Evolutionary conservation across 2,329 filamentous ascomycete genomes (phyloP), one percentile per base, ranked within the genome.

Genomic region (Macrophomina phaseolina): DNA sequence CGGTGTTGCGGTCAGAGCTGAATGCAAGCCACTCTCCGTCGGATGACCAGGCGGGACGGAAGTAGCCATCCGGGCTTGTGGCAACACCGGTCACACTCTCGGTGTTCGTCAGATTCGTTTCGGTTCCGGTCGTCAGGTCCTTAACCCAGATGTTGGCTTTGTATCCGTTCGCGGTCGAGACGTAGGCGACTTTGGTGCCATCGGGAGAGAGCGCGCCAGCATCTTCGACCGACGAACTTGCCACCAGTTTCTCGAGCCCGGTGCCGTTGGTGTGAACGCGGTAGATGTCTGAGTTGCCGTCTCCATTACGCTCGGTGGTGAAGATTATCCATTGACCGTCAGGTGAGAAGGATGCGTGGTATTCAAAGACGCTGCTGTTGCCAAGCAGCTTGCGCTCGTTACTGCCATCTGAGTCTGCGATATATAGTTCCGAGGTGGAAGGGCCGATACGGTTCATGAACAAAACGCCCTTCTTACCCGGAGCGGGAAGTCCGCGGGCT

Each of bases 261-360:
- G 76, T 74, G 1, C 81, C 80, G 63, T 82, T 74, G 1, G 72
- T 28, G 1, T 71, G 73, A 28, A 78, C 71, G 5, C 78, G 77
- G 67, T 81, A 82, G 23, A 82, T 71, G 68, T 82, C 80, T 1
- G 78, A 76, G 30, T 82, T 75, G 2, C 80, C 80, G 60, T 80
- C 78, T 9, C 74, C 80, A 40, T 72, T 73, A 2, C 79, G 77
- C 70, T 82, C 79, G 18, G 71, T 75, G 2, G 78, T 82, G 67
- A 82, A 82, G 3, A 73, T 74, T 49, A 81, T 75, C 74, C 76
- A 80, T 68, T 80, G 51, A 5, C 78, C 77, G 55, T 81, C 79
- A 0, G 76, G 72, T 0, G 79, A 81, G 65, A 77, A 82, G 4
- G 69, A 70, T 7, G 75, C 78, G 60, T 81, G 80, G 66, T 80